phyloP scores from a whole-genome alignment of 257 asterid genomes.

The Forsythia suspensa region DNA sequence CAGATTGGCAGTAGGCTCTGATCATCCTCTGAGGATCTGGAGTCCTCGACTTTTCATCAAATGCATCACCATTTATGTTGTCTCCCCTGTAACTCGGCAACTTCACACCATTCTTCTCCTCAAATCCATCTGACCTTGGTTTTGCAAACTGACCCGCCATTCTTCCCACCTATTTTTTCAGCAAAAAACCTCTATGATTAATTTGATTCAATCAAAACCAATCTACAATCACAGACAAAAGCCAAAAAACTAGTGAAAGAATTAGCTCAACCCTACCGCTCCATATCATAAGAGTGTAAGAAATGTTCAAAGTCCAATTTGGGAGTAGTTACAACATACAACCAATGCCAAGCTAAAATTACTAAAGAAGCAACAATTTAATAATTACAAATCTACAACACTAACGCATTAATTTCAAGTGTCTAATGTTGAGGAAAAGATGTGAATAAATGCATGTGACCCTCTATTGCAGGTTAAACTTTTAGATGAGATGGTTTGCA shows the following conservation, averaged over 20 bases:
- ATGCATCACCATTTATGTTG: slow-evolving; percentile 14
- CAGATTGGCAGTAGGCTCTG: slow-evolving; percentile 19
- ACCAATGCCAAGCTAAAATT: background rate
- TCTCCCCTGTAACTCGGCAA: slow-evolving; percentile 22
- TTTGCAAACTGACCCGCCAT: slow-evolving; percentile 8
- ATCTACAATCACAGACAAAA: background rate
- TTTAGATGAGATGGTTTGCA: no score
- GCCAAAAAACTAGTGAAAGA: background rate
- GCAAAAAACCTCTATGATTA: background rate
- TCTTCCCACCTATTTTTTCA: slow-evolving; percentile 9
- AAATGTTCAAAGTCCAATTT: background rate
- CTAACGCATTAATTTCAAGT: background rate
- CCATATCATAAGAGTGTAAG: background rate
- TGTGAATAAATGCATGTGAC: background rate
- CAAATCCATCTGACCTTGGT: slow-evolving; percentile 13
- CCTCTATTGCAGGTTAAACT: no score
- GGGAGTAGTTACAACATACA: background rate
- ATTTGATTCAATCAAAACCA: background rate
- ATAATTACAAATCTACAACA: background rate
- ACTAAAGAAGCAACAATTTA: background rate
- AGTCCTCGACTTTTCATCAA: slow-evolving; percentile 3
- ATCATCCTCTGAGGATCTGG: slow-evolving; percentile 18
- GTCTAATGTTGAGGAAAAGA: background rate
- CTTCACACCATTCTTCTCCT: slow-evolving; percentile 20
- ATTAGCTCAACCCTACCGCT: background rate